A percentile compares a stretch with the other conserved stretches of the same genome.
These are phyloP conservation scores for Coriaria nepalensis DNA, from an alignment of 306 rosid species.

Conservation along the genomic window DNA sequence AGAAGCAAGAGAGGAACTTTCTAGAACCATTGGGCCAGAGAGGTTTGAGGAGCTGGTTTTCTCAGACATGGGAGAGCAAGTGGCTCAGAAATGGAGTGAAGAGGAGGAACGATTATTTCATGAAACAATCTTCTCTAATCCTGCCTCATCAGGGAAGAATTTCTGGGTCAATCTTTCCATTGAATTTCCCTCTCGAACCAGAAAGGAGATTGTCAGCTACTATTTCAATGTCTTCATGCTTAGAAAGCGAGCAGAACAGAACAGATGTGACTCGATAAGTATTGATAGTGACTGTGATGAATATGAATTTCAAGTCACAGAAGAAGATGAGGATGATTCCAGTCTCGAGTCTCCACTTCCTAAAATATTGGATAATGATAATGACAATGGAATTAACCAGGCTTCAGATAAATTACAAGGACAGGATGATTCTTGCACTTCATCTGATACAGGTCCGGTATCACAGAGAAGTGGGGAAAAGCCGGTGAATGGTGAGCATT, in stretches of 20 bases:
- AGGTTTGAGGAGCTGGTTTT: conserved; percentile 45
- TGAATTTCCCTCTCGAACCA: conserved; percentile 51
- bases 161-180: conserved; percentile 58
- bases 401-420: conserved; percentile 23
- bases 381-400: conserved; percentile 12
- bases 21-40: conserved; percentile 31
- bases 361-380: conserved; percentile 19
- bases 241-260: conserved; percentile 65
- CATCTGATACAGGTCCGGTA: conserved; percentile 26
- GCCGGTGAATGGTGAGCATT: conserved; percentile 31
- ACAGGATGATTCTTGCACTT: conserved; percentile 45
- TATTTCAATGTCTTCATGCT: conserved; percentile 89
- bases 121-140: conserved; percentile 54
- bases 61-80: conserved; percentile 71
- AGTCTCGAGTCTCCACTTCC: conserved; percentile 44
- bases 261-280: conserved; percentile 33
- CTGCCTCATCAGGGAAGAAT: conserved; percentile 47
- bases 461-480: conserved; percentile 28
- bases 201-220: conserved; percentile 72
- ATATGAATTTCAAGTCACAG: conserved; percentile 32
- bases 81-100: conserved; percentile 52
- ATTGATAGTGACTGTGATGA: conserved; percentile 85
- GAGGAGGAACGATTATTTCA: conserved; percentile 58
- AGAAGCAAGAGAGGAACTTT: conserved; percentile 47
- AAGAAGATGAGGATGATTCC: conserved; percentile 55